Evolutionary conservation across 352 stramenopile species (phyloP).

Genomic region (Pythium utonaiense): DNA sequence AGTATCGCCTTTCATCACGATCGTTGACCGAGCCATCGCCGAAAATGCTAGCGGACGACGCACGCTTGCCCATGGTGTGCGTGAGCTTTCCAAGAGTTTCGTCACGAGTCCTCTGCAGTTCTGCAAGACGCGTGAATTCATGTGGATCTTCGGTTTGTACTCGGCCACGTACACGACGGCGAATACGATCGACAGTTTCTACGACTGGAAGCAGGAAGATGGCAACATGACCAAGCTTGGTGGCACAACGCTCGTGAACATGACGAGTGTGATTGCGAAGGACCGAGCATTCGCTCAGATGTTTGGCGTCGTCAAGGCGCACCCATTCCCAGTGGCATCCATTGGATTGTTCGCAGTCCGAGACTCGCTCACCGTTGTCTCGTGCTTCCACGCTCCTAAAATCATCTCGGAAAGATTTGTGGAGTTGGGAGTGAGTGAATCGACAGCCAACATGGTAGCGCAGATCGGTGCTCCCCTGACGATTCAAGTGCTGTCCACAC

Average conservation of each 20-base stretch:
- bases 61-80: constrained; percentile 28
- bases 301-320: constrained; percentile 48
- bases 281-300: constrained; percentile 59
- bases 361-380: constrained; percentile 48
- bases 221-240: constrained; percentile 40
- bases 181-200: constrained; percentile 51
- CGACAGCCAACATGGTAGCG: constrained; percentile 27
- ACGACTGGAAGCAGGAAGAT: constrained; percentile 36
- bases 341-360: constrained; percentile 50
- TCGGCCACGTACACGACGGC: constrained; percentile 55
- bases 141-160: constrained; percentile 62
- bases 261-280: constrained; percentile 54
- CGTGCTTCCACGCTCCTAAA: constrained; percentile 52
- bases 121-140: constrained; percentile 42
- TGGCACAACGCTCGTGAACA: constrained; percentile 53
- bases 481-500: constrained; percentile 57
- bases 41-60: constrained; percentile 42
- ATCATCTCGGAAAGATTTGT: constrained; percentile 33
- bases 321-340: constrained; percentile 38
- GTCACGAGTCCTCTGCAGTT: constrained; percentile 41
- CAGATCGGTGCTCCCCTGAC: constrained; percentile 43
- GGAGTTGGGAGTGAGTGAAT: constrained; percentile 23
- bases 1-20: constrained; percentile 42
- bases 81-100: constrained; percentile 29
- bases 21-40: constrained; percentile 50